Conservation (phyloP, 208 protist species). For the Porcisia hertigi region DNA sequence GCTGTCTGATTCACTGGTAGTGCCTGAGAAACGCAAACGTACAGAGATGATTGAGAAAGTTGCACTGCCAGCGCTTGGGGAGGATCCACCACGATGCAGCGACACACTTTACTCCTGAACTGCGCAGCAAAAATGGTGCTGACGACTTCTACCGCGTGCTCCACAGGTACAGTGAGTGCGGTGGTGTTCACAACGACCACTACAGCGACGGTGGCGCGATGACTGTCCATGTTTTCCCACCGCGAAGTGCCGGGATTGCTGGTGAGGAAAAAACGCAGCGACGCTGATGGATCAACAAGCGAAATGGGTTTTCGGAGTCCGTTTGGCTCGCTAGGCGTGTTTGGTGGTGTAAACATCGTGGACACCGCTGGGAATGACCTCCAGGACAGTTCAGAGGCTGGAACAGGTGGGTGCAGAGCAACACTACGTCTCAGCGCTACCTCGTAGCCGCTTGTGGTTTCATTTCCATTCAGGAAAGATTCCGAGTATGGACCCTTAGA, state of each 20-base stretch:
- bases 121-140: slow-evolving; percentile 57
- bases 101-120: slow-evolving; percentile 70
- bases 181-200: slow-evolving; percentile 66
- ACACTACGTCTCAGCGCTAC: slow-evolving; percentile 31
- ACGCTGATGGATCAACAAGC: not conserved
- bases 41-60: slow-evolving; percentile 16
- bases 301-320: not conserved
- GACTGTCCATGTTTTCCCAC: slow-evolving; percentile 81
- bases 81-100: slow-evolving; percentile 77
- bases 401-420: slow-evolving; percentile 18
- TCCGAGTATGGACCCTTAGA: slow-evolving; percentile 17
- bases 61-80: slow-evolving; percentile 18
- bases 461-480: slow-evolving; percentile 19
- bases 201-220: slow-evolving; percentile 51
- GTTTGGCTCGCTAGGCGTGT: slow-evolving; percentile 9
- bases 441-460: slow-evolving; percentile 30
- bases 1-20: slow-evolving; percentile 38
- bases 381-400: slow-evolving; percentile 21
- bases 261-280: slow-evolving; percentile 43
- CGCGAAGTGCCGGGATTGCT: slow-evolving; percentile 58
- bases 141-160: slow-evolving; percentile 47
- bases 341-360: slow-evolving; percentile 2
- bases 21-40: slow-evolving; percentile 14
- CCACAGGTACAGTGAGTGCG: slow-evolving; percentile 24
- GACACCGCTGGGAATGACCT: slow-evolving; percentile 10